Conservation (phyloP, 2,329 filamentous ascomycete species). For the Phyllosticta ampelicida region DNA sequence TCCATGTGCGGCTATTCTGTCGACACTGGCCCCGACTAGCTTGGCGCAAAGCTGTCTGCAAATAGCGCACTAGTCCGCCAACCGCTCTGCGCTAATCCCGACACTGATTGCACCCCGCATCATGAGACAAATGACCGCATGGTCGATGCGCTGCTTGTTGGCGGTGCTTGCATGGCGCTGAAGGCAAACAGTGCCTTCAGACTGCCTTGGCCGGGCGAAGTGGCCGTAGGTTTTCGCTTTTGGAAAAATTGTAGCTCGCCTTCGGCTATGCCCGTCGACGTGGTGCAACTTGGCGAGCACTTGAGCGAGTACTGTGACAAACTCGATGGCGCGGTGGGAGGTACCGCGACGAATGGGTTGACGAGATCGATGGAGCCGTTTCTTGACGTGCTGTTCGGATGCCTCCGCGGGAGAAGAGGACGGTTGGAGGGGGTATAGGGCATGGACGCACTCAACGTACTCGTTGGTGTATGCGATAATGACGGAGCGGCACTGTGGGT, state of each 20-base stretch:
- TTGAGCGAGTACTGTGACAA: slow-evolving; percentile 24
- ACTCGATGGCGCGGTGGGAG: slow-evolving; percentile 21
- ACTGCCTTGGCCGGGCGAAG: slow-evolving; percentile 26
- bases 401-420: slow-evolving; percentile 29
- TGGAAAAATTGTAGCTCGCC: slow-evolving; percentile 27
- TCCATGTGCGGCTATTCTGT: neutral
- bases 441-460: slow-evolving; percentile 35
- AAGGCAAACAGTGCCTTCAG: slow-evolving; percentile 26
- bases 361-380: slow-evolving; percentile 36
- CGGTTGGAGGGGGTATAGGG: slow-evolving; percentile 29
- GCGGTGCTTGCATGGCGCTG: slow-evolving; percentile 10
- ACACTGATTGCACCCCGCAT: neutral
- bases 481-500: slow-evolving; percentile 29
- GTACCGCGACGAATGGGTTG: slow-evolving; percentile 24
- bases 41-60: neutral
- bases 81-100: slow-evolving; percentile 1
- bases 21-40: neutral
- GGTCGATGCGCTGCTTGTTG: slow-evolving; percentile 7
- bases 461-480: slow-evolving; percentile 36
- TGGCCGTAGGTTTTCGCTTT: slow-evolving; percentile 23
- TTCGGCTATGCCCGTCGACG: slow-evolving; percentile 24
- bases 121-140: slow-evolving; percentile 6
- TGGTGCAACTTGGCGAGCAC: slow-evolving; percentile 21
- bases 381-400: slow-evolving; percentile 28
- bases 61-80: neutral